These are phyloP conservation scores for Arabidopsis arenosa DNA, from an alignment of 345 rosid genomes.

Conservation along the genomic window DNA sequence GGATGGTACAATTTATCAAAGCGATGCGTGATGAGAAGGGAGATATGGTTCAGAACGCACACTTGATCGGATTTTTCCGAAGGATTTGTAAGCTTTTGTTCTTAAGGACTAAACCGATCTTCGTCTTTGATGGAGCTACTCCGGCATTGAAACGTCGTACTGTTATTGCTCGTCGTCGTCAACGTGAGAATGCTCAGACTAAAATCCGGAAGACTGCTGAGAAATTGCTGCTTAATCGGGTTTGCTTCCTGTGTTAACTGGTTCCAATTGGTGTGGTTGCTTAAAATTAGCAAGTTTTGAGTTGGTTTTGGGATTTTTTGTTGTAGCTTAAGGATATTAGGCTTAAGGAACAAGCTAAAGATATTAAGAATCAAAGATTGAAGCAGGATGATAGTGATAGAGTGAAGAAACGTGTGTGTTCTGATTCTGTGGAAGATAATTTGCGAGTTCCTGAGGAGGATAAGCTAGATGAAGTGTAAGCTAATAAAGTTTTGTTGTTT, in stretches of 20 bases:
- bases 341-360: constrained; percentile 77
- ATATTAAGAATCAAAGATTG: constrained; percentile 68
- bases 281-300: background rate
- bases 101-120: constrained; percentile 82
- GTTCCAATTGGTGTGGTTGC: background rate
- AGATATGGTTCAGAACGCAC: constrained; percentile 91
- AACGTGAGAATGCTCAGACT: constrained; percentile 91
- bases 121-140: constrained; percentile 93
- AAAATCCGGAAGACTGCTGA: constrained; percentile 93
- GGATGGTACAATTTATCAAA: constrained; percentile 98
- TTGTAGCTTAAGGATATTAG: constrained; percentile 72
- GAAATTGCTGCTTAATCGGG: constrained; percentile 88
- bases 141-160: constrained; percentile 94
- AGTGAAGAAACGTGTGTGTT: constrained; percentile 43
- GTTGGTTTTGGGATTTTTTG: constrained; percentile 25
- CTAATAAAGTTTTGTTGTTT: background rate
- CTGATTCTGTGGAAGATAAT: constrained; percentile 14
- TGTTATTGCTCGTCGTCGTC: constrained; percentile 87
- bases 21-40: constrained; percentile 98
- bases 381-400: constrained; percentile 46
- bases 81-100: constrained; percentile 91
- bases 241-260: background rate
- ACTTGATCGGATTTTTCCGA: constrained; percentile 87
- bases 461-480: constrained; percentile 42
- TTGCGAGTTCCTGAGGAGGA: constrained; percentile 20